Evolutionary conservation across 75 land plant species (phyloP).

Genomic region (Picea sitchensis): DNA sequence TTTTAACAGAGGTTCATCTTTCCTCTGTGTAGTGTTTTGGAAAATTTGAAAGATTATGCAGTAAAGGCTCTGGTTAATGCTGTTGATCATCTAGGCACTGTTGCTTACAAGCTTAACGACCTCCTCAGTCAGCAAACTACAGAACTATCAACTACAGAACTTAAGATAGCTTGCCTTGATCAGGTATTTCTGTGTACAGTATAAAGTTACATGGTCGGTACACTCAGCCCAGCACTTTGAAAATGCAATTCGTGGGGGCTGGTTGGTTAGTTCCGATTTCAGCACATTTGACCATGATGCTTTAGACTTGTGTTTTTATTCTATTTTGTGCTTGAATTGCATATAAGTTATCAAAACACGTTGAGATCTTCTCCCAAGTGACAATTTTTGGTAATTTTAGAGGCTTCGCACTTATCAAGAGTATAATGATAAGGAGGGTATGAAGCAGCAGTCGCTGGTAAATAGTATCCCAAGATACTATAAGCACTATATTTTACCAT

Average conservation of each 20-base stretch:
- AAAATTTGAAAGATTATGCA: conserved; percentile 94
- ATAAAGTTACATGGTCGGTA: not conserved
- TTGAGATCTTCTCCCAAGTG: not conserved
- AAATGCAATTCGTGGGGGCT: not conserved
- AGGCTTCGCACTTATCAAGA: conserved; percentile 77
- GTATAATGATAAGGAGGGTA: conserved; percentile 74
- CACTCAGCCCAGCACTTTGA: not conserved
- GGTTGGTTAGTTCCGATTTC: not conserved
- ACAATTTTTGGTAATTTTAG: conserved; percentile 26
- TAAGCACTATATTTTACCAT: conserved; percentile 90
- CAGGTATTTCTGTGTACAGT: conserved; percentile 47
- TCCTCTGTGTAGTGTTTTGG: conserved; percentile 66
- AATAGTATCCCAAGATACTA: conserved; percentile 66
- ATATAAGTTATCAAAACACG: not conserved
- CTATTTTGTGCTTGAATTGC: not conserved
- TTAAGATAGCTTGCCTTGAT: conserved; percentile 60
- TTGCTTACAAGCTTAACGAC: conserved; percentile 90
- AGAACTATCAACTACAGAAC: conserved; percentile 72
- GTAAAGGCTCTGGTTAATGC: conserved; percentile 98
- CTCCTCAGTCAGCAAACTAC: conserved; percentile 76
- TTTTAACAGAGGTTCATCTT: not conserved
- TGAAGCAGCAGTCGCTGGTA: conserved; percentile 68
- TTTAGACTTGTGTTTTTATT: not conserved
- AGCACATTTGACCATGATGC: conserved; percentile 7
- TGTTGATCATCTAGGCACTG: conserved; percentile 98